Evolutionary conservation across 306 rosid genomes (phyloP).

Genomic region (Trichosanthes cucumerina): DNA sequence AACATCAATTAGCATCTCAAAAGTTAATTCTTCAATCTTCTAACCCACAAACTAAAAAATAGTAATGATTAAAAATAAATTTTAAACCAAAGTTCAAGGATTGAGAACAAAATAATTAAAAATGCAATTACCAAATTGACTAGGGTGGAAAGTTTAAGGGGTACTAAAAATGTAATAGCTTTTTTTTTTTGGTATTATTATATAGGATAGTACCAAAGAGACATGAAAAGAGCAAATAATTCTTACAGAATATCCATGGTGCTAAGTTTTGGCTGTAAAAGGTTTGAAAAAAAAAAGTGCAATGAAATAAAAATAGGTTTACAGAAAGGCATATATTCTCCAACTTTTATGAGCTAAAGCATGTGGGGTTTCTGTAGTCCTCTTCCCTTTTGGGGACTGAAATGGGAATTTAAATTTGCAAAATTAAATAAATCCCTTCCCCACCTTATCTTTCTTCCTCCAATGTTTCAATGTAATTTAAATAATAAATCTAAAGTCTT

Average conservation of each 20-base stretch:
- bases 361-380: neutral
- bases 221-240: neutral
- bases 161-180: neutral
- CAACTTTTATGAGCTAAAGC: conserved; percentile 5
- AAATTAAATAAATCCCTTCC: neutral
- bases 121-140: neutral
- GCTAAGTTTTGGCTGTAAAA: neutral
- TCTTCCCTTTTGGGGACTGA: neutral
- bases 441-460: neutral
- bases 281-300: neutral
- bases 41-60: no score
- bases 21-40: no score
- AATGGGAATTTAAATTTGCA: neutral
- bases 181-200: neutral
- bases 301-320: neutral
- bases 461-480: neutral
- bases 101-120: neutral
- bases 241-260: neutral
- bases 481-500: neutral
- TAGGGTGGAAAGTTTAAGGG: neutral
- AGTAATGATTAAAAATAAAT: neutral
- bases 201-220: neutral
- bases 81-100: neutral
- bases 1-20: no score
- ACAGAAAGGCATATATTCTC: conserved; percentile 6